Percentiles rank a stretch among this genome's conserved stretches.
Conservation (phyloP, 139 green algal genomes). For the Spirogloea muscicola region DNA sequence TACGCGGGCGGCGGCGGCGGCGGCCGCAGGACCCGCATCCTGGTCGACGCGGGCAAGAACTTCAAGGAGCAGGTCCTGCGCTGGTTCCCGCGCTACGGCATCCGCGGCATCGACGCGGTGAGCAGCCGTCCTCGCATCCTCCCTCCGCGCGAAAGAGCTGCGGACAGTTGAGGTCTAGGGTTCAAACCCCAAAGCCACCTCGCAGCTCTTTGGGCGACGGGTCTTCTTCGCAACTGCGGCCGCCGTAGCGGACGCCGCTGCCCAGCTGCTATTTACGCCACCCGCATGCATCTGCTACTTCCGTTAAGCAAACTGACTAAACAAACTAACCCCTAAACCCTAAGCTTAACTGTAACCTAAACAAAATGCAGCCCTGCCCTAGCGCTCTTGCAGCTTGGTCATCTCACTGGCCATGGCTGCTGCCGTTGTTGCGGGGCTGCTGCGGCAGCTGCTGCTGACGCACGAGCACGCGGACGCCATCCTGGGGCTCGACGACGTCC, state of each 20-base stretch:
- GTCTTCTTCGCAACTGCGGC: not conserved
- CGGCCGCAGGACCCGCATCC: slow-evolving; percentile 15
- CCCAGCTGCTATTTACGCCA: not conserved
- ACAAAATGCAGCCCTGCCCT: not conserved
- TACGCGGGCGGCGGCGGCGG: not conserved
- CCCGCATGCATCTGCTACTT: not conserved
- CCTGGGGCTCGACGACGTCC: slow-evolving; percentile 44
- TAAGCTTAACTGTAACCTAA: not conserved
- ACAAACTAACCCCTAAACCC: not conserved
- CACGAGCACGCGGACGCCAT: slow-evolving; percentile 50
- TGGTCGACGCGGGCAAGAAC: slow-evolving; percentile 41
- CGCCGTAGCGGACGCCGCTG: not conserved
- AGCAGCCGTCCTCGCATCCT: not conserved
- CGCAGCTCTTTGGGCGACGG: not conserved
- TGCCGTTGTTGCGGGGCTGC: not conserved
- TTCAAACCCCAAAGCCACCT: not conserved
- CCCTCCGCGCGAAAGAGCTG: not conserved
- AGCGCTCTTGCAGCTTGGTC: not conserved
- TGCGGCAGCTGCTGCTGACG: slow-evolving; percentile 37
- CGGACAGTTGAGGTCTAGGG: not conserved
- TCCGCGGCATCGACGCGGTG: slow-evolving; percentile 36
- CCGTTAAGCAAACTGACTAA: not conserved
- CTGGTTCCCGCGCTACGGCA: slow-evolving; percentile 24
- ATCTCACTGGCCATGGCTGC: not conserved
- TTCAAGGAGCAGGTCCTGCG: slow-evolving; percentile 46